A percentile compares a stretch with the other conserved stretches of the same genome.
These are phyloP conservation scores for Fomitopsis schrenkii DNA, from an alignment of 1,284 basidiomycete species.

Conservation along the genomic window DNA sequence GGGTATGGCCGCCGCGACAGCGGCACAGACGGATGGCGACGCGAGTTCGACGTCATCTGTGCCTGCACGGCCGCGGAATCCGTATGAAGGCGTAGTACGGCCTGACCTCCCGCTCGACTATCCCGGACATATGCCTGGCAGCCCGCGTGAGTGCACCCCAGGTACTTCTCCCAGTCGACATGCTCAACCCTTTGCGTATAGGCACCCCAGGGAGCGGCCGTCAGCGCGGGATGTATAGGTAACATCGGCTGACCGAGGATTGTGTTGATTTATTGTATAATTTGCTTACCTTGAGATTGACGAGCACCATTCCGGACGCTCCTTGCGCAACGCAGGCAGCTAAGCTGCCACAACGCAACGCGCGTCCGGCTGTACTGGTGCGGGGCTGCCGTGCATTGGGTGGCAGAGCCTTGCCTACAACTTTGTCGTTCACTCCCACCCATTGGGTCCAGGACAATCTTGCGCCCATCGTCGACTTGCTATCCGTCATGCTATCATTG, in stretches of 20 bases:
- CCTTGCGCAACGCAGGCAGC: background rate
- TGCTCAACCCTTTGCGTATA: background rate
- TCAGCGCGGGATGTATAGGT: background rate
- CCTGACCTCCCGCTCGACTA: slow-evolving; percentile 12
- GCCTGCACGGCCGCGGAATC: slow-evolving; percentile 14
- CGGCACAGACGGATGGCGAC: background rate
- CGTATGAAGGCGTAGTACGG: slow-evolving; percentile 14
- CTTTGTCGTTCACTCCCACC: background rate
- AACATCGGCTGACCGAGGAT: background rate
- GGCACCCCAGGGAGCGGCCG: background rate
- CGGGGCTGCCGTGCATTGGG: background rate
- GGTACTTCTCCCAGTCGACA: slow-evolving; percentile 1
- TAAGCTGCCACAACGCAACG: background rate
- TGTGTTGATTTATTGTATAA: background rate
- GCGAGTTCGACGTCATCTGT: background rate
- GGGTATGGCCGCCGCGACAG: background rate
- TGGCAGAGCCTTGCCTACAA: background rate
- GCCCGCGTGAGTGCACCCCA: background rate
- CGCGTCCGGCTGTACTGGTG: background rate
- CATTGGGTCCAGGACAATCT: background rate
- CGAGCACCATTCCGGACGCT: background rate
- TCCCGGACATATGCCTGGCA: slow-evolving; percentile 2
- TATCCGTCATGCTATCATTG: no score
- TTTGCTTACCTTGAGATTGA: background rate
- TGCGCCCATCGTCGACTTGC: background rate